These are phyloP conservation scores for Lithospermum erythrorhizon DNA, from an alignment of 257 asterid genomes.

Conservation along the genomic window DNA sequence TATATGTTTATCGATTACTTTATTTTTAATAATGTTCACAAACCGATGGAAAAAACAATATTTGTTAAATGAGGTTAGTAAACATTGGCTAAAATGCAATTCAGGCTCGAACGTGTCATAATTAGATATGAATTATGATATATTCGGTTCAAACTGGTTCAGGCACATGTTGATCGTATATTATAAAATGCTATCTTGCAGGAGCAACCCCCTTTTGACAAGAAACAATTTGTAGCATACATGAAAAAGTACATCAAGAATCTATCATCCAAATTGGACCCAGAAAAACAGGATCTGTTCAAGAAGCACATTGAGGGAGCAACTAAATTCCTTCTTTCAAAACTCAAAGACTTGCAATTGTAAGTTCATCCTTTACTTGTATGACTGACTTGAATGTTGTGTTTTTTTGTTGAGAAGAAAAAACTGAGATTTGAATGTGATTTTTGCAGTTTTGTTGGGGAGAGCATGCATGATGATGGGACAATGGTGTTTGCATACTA, in stretches of 20 bases:
- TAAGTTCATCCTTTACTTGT: slow-evolving; percentile 8
- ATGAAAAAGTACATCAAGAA: slow-evolving; percentile 44
- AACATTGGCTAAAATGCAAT: too few species aligned
- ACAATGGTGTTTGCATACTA: slow-evolving; percentile 38
- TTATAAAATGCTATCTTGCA: background rate
- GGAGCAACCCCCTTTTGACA: slow-evolving; percentile 59
- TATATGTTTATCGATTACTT: too few species aligned
- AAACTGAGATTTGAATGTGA: background rate
- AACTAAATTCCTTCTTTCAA: slow-evolving; percentile 37
- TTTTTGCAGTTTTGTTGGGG: slow-evolving; percentile 40
- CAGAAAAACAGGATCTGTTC: slow-evolving; percentile 31
- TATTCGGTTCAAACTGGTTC: too few species aligned
- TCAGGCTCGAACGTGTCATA: too few species aligned
- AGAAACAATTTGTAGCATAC: slow-evolving; percentile 50
- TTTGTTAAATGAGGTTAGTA: too few species aligned
- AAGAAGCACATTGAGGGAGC: slow-evolving; percentile 52
- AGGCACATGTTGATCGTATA: background rate
- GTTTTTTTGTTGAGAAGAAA: too few species aligned
- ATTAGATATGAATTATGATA: too few species aligned
- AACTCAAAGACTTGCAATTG: slow-evolving; percentile 49
- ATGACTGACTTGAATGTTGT: too few species aligned
- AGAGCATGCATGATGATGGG: slow-evolving; percentile 42
- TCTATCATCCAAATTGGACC: slow-evolving; percentile 26
- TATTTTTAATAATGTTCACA: too few species aligned
- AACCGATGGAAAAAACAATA: too few species aligned